Evolutionary conservation across 768 basidiomycete species (phyloP).

Genomic region (Tricholoma sp.): DNA sequence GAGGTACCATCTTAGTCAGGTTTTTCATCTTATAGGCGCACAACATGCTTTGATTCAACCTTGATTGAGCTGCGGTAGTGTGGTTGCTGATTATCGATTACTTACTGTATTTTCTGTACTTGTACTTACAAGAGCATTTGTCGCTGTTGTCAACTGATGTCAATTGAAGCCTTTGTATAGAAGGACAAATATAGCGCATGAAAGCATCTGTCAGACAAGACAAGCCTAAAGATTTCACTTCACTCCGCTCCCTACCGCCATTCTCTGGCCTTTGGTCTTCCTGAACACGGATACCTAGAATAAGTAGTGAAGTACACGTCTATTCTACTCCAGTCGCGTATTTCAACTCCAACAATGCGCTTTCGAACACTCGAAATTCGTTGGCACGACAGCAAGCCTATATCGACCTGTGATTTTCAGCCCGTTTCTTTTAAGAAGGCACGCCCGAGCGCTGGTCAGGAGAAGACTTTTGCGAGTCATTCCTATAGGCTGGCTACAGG

Average conservation of each 20-base stretch:
- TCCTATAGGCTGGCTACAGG: conserved; percentile 91
- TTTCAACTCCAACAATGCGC: conserved; percentile 47
- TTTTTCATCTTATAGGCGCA: background rate
- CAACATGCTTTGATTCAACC: background rate
- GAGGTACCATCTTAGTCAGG: background rate
- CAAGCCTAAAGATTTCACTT: background rate
- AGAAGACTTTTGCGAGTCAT: conserved; percentile 59
- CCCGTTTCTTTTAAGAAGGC: conserved; percentile 77
- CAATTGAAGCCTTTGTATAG: background rate
- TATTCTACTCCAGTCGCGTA: conserved; percentile 13
- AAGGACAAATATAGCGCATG: background rate
- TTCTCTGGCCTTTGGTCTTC: background rate
- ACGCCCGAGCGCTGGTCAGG: conserved; percentile 49
- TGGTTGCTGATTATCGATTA: background rate
- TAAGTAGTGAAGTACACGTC: conserved; percentile 9
- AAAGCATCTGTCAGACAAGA: background rate
- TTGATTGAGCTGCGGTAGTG: too few species aligned
- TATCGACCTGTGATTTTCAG: conserved; percentile 97
- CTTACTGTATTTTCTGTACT: background rate
- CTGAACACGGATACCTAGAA: background rate
- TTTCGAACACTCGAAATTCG: conserved; percentile 90
- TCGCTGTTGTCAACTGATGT: background rate
- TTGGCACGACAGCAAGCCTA: conserved; percentile 95
- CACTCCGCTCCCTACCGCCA: background rate
- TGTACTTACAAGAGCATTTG: too few species aligned